Conservation (phyloP, 257 asterid genomes). For the Coffea eugenioides region DNA sequence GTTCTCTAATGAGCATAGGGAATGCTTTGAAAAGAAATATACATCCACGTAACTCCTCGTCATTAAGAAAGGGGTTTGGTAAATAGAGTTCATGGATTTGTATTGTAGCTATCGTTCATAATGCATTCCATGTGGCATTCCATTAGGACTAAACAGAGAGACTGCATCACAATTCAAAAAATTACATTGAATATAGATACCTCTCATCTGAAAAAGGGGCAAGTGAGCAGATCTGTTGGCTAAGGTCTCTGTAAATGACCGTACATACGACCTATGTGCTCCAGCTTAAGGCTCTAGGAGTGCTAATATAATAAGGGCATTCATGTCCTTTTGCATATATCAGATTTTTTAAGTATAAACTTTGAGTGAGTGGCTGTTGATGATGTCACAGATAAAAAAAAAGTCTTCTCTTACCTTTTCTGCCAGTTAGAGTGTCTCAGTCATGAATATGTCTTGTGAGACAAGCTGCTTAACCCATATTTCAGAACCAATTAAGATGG, state of each 20-base stretch:
- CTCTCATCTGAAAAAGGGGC: not conserved
- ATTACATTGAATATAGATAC: not conserved
- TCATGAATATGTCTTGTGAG: not conserved
- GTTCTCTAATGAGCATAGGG: not conserved
- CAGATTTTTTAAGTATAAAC: not conserved
- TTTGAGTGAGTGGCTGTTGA: not conserved
- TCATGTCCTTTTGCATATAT: not conserved
- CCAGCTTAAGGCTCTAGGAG: not conserved
- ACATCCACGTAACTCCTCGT: not conserved
- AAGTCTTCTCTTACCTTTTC: not conserved
- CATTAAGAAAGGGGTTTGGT: not conserved
- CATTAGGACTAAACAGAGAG: not conserved
- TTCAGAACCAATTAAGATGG: not conserved
- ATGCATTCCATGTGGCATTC: constrained; percentile 3
- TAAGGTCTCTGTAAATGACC: not conserved
- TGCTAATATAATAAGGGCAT: not conserved
- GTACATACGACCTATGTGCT: not conserved
- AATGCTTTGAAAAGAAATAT: not conserved
- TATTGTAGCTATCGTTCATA: too few species aligned
- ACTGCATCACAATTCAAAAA: not conserved
- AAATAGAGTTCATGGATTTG: too few species aligned
- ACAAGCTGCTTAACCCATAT: not conserved
- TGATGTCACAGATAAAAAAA: not conserved
- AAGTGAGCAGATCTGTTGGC: not conserved
- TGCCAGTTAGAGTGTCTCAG: not conserved